Evolutionary conservation across 768 basidiomycete genomes (phyloP), one percentile per base, ranked within the genome.

Genomic region (Mycena albidolilacea): DNA sequence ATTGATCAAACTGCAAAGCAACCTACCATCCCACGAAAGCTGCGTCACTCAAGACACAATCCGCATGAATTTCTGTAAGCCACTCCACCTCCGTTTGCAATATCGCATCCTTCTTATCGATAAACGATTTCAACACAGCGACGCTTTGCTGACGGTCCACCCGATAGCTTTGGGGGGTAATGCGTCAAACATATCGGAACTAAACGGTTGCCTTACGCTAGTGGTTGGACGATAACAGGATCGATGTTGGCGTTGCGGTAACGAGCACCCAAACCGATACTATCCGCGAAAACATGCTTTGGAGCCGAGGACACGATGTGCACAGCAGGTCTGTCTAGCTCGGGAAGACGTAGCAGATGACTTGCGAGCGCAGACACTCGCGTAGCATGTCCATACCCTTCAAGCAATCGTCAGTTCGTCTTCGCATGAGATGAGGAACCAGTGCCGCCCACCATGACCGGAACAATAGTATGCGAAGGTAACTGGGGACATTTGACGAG

Each of bases 381-480:
- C 4, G 94, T 95, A 10, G 93, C 94, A 78, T 95, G 94, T n/a
- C 93, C 92, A 68, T 92, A 94, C n/a, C 92, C 91, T 93, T 7
- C 72, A 23, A 52, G 67, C 19, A 17, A 9, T 73, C 30, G 30
- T 30, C 55, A 57, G 41, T 48, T 67, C 14, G 30, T 54, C 8
- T 12, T 30, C 19, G n/a, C 7, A 30, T 14, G 5, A 54, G 23
- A 21, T 30, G 52, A 23, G 30, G 30, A 30, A 21, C 8, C 2
- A 5, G 21, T 7, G 52, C 23, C 41, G 46, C 75, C 69, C 65
- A 92, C 92, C 93, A 78, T 94, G 93, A 14, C 93, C 93, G 41
- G 91, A 92, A 77, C 92, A 93, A 79, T 93, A 94, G 79, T 92
- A 94, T 0, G 89, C 92, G 64, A 92, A 85, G n/a, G 52, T 69